Conservation (phyloP, 257 asterid genomes). For the Solanum ahanhuiri region DNA sequence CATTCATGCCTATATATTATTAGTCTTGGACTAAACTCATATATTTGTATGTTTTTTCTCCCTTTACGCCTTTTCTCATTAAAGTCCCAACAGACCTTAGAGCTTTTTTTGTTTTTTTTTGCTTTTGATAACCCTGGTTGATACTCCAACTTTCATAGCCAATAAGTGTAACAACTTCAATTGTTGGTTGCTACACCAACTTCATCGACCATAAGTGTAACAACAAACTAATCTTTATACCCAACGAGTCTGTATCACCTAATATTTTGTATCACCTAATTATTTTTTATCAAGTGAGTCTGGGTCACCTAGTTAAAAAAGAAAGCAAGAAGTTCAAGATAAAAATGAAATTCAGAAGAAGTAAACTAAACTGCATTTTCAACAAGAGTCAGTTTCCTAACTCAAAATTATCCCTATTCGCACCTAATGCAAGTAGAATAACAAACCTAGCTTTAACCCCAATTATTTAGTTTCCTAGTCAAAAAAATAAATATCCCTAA, state of each 20-base stretch:
- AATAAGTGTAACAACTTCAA: not conserved
- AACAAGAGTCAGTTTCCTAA: not conserved
- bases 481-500: not conserved
- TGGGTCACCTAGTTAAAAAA: not conserved
- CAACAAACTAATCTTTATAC: not conserved
- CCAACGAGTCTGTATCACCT: not conserved
- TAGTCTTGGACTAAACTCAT: not conserved
- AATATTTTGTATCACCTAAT: not conserved
- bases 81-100: not conserved
- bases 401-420: not conserved
- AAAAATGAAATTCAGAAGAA: not conserved
- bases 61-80: not conserved
- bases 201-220: not conserved
- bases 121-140: not conserved
- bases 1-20: not conserved
- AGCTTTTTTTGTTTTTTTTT: not conserved
- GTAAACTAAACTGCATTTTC: not conserved
- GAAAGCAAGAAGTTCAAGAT: not conserved
- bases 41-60: not conserved
- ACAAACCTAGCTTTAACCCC: not conserved
- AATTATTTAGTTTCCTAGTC: not conserved
- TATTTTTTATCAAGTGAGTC: not conserved
- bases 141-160: not conserved
- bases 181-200: not conserved
- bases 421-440: not conserved